Percentiles rank a stretch among this genome's conserved stretches.
These are phyloP conservation scores for Xanthoceras sorbifolium DNA, from an alignment of 345 rosid genomes.

Conservation along the genomic window DNA sequence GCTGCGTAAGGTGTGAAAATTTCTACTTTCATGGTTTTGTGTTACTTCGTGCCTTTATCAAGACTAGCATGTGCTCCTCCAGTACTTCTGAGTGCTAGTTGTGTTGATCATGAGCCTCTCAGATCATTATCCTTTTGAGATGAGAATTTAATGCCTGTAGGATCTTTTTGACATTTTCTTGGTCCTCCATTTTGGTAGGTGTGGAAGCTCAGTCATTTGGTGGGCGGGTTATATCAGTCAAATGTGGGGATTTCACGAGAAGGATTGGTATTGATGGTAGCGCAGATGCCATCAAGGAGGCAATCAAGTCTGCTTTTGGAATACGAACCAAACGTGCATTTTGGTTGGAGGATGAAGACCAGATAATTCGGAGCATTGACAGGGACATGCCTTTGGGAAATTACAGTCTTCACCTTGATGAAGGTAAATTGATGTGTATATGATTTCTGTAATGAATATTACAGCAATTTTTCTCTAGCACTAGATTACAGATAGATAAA, in stretches of 20 bases:
- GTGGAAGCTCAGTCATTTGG: conserved; percentile 73
- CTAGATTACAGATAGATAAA: background rate
- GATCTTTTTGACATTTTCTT: background rate
- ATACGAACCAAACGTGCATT: conserved; percentile 87
- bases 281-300: conserved; percentile 87
- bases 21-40: background rate
- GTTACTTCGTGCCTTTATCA: background rate
- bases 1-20: background rate
- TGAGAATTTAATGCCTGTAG: conserved; percentile 6
- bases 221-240: conserved; percentile 90
- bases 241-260: conserved; percentile 85
- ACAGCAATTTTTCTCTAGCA: conserved; percentile 1
- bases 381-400: conserved; percentile 95
- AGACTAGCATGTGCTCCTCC: conserved; percentile 8
- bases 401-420: conserved; percentile 84
- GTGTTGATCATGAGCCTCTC: background rate
- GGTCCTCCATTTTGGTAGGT: conserved; percentile 42
- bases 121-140: background rate
- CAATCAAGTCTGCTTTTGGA: conserved; percentile 82
- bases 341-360: conserved; percentile 98
- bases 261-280: conserved; percentile 90
- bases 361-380: conserved; percentile 78
- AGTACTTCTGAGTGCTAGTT: background rate
- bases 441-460: conserved; percentile 9
- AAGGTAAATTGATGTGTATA: conserved; percentile 50